phyloP scores from a whole-genome alignment of 441 rosid species.

The Eruca vesicaria region DNA sequence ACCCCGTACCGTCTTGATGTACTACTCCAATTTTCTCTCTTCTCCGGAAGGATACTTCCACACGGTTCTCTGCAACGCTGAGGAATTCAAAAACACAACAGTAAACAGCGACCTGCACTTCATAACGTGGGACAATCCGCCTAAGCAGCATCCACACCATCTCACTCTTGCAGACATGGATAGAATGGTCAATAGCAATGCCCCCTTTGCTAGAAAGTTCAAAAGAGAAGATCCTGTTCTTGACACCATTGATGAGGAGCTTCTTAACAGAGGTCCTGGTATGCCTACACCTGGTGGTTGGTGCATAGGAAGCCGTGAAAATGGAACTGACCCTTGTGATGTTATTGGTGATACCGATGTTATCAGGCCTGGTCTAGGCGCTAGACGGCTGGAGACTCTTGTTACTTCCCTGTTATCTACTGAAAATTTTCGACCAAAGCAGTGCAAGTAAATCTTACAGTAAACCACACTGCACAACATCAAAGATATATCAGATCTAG shows the following conservation, averaged over 20 bases:
- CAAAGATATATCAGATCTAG: not conserved
- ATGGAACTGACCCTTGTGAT: conserved; percentile 81
- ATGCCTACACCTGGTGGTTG: conserved; percentile 92
- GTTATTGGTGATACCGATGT: conserved; percentile 52
- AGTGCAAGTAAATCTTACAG: conserved; percentile 57
- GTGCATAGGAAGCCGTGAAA: conserved; percentile 74
- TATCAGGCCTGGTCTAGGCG: conserved; percentile 80
- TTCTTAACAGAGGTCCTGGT: conserved; percentile 58
- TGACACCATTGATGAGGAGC: conserved; percentile 71
- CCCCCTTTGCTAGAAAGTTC: conserved; percentile 89
- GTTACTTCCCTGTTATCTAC: conserved; percentile 56
- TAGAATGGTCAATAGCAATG: conserved; percentile 72
- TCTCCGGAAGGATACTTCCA: conserved; percentile 99
- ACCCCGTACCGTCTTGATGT: conserved; percentile 84
- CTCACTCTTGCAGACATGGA: conserved; percentile 66
- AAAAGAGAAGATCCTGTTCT: conserved; percentile 73
- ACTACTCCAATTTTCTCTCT: conserved; percentile 86
- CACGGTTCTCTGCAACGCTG: conserved; percentile 84
- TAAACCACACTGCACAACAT: conserved; percentile 6
- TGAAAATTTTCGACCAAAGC: conserved; percentile 73
- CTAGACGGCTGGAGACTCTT: conserved; percentile 62
- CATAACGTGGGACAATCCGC: conserved; percentile 98
- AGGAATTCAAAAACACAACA: conserved; percentile 82
- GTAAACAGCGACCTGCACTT: conserved; percentile 90
- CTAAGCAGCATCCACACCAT: conserved; percentile 94